These are phyloP conservation scores for Stentor coeruleus DNA, from an alignment of 73 alveolate genomes.

Conservation along the genomic window DNA sequence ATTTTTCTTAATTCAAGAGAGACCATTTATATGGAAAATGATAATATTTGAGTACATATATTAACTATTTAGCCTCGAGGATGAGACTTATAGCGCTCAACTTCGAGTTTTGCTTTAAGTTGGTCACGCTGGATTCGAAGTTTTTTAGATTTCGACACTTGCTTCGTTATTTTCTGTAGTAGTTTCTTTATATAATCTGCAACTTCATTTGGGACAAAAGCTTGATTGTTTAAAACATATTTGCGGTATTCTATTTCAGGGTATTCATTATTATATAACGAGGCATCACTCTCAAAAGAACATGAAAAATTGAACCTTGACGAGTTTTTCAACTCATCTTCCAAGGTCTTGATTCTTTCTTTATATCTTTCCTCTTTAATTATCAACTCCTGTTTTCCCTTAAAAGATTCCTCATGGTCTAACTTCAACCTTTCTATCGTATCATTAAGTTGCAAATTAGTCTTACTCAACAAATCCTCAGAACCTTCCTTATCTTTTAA, in stretches of 20 bases:
- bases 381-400: not conserved
- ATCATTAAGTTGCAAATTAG: not conserved
- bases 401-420: no score
- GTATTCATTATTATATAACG: not conserved
- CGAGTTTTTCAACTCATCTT: not conserved
- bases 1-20: not conserved
- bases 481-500: not conserved
- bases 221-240: not conserved
- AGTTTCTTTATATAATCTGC: slow-evolving; percentile 6
- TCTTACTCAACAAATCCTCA: no score
- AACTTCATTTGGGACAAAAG: slow-evolving; percentile 10
- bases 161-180: not conserved
- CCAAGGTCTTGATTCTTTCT: not conserved
- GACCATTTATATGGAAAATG: no score
- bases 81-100: no score
- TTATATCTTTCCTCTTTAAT: not conserved
- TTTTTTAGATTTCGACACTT: not conserved
- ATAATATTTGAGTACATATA: no score
- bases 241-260: not conserved
- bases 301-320: slow-evolving; percentile 4
- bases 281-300: not conserved
- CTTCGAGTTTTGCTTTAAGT: not conserved
- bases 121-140: not conserved
- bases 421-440: not conserved
- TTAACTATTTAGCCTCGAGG: not conserved